These are phyloP conservation scores for Dichotomopilus funicola DNA, from an alignment of 2,329 filamentous ascomycete genomes.

Conservation along the genomic window DNA sequence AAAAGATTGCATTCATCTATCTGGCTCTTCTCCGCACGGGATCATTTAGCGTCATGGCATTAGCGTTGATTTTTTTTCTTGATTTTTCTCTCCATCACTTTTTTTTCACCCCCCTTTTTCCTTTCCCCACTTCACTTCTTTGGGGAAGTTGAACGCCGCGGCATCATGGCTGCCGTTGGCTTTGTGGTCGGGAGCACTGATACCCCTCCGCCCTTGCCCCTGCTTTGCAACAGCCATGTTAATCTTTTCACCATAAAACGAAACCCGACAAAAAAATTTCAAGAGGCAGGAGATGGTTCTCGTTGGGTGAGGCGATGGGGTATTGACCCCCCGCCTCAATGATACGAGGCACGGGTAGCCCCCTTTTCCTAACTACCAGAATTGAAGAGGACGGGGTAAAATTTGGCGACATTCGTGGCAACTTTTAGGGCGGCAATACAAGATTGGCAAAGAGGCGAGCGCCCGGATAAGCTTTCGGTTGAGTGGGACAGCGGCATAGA, in stretches of 20 bases:
- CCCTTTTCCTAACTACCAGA: constrained; percentile 2
- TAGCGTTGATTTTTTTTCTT: constrained; percentile 37
- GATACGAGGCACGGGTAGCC: constrained; percentile 1
- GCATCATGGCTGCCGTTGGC: constrained; percentile 10
- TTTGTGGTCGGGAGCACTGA: constrained; percentile 8
- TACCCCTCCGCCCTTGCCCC: constrained; percentile 16
- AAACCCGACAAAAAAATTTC: constrained; percentile 19
- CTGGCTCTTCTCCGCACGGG: constrained; percentile 29
- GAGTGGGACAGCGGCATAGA: constrained; percentile 1
- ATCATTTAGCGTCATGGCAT: constrained; percentile 40
- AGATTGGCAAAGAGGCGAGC: constrained; percentile 18
- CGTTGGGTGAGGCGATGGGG: constrained; percentile 12
- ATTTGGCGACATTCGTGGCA: constrained; percentile 3
- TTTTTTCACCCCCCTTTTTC: constrained; percentile 9
- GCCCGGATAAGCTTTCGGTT: neutral
- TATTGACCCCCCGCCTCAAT: constrained; percentile 6
- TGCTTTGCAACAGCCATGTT: constrained; percentile 19
- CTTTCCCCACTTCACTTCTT: constrained; percentile 10
- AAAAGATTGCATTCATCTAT: constrained; percentile 40
- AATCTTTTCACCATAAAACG: constrained; percentile 18
- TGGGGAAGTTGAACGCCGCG: constrained; percentile 12
- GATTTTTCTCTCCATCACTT: constrained; percentile 23
- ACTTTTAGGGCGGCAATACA: constrained; percentile 4
- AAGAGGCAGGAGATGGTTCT: neutral
- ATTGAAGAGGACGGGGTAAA: neutral